phyloP scores from a whole-genome alignment of 345 rosid species.

The Boechera retrofracta region DNA sequence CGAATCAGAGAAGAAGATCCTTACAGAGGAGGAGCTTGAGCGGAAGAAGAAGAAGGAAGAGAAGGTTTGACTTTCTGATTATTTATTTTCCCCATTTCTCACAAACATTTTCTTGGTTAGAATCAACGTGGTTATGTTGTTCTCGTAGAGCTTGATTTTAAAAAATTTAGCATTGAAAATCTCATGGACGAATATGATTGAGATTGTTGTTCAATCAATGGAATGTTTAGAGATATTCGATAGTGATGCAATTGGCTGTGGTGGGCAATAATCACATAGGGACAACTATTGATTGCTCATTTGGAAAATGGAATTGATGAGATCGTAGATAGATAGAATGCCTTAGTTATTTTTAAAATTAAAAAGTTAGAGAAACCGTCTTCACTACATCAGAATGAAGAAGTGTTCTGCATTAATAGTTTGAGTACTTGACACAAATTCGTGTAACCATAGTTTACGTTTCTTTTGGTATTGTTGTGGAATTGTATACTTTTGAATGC shows the following conservation, averaged over 20 bases:
- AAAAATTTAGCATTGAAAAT: neutral
- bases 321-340: neutral
- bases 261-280: neutral
- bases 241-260: conserved; percentile 27
- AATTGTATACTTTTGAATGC: conserved; percentile 13
- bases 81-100: neutral
- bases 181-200: conserved; percentile 9
- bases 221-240: conserved; percentile 4
- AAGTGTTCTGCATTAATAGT: conserved; percentile 1
- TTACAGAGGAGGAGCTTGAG: conserved; percentile 76
- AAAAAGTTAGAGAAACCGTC: neutral
- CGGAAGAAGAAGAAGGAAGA: conserved; percentile 92
- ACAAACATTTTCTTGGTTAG: neutral
- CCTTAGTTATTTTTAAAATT: neutral
- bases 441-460: neutral
- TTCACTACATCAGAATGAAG: neutral
- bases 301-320: neutral
- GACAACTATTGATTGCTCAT: conserved; percentile 3
- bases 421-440: neutral
- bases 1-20: conserved; percentile 57
- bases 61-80: conserved; percentile 53
- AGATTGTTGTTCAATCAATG: neutral
- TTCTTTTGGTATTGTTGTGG: neutral
- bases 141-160: neutral
- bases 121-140: conserved; percentile 2